phyloP scores from a whole-genome alignment of 225 moss, liverwort and hornwort species.

The Polytrichum formosum region DNA sequence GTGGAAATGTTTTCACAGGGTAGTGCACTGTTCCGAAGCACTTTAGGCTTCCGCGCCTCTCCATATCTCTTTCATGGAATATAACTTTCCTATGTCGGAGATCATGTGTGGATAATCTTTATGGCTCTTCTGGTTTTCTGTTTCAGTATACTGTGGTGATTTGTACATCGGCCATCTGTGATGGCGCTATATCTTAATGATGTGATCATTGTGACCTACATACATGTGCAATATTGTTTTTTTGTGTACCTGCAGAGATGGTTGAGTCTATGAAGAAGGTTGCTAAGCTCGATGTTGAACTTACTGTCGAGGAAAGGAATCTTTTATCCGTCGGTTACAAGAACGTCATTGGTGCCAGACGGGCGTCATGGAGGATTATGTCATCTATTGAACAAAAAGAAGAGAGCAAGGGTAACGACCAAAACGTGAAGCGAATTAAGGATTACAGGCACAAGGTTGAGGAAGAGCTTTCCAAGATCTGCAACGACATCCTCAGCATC shows the following conservation, averaged over 20 bases:
- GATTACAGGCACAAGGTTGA: constrained; percentile 87
- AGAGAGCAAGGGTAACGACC: constrained; percentile 86
- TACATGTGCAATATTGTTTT: neutral
- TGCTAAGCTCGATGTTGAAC: constrained; percentile 74
- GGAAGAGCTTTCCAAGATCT: constrained; percentile 83
- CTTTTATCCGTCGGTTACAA: constrained; percentile 78
- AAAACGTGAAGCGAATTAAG: constrained; percentile 87
- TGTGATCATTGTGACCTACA: no score
- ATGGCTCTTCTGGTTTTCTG: no score
- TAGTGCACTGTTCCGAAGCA: neutral
- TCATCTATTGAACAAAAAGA: constrained; percentile 86
- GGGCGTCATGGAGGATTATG: constrained; percentile 88
- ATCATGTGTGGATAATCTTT: no score
- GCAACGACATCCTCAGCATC: constrained; percentile 74
- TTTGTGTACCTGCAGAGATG: constrained; percentile 48
- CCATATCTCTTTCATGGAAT: no score
- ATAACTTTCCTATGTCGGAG: no score
- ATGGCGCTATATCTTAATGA: no score
- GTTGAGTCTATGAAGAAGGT: constrained; percentile 92
- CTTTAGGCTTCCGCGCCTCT: no score
- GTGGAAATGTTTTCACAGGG: neutral
- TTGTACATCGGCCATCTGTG: no score
- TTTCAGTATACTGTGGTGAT: no score
- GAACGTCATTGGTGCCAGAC: constrained; percentile 77
- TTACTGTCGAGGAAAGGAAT: constrained; percentile 78